These are phyloP conservation scores for Chaetomiaceae sp. DNA, from an alignment of 2,329 filamentous ascomycete species.

Conservation along the genomic window DNA sequence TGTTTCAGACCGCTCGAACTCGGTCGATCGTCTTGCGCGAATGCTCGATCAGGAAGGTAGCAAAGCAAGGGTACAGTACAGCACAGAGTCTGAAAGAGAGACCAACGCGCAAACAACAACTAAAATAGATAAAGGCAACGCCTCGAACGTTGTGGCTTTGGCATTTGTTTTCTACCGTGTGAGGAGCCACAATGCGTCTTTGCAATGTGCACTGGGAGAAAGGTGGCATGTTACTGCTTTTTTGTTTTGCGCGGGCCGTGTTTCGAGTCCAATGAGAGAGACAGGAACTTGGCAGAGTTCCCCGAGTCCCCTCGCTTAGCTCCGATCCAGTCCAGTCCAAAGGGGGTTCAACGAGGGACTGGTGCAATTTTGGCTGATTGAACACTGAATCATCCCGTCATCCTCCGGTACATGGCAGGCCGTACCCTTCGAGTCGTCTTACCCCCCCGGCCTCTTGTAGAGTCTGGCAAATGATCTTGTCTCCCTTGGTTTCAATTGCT, in stretches of 20 bases:
- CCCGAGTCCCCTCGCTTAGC: constrained; percentile 17
- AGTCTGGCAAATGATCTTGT: constrained; percentile 18
- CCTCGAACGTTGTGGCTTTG: neutral
- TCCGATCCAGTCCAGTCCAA: constrained; percentile 7
- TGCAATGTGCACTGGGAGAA: neutral
- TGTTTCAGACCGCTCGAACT: constrained; percentile 25
- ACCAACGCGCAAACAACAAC: neutral
- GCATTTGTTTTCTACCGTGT: neutral
- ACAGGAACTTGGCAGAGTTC: constrained; percentile 12
- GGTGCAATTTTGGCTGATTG: constrained; percentile 28
- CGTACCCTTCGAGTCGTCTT: constrained; percentile 4
- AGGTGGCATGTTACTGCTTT: neutral
- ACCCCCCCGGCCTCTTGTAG: constrained; percentile 1
- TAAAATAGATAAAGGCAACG: neutral
- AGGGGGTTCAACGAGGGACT: constrained; percentile 10
- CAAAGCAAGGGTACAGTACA: neutral
- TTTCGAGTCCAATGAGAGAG: constrained; percentile 9
- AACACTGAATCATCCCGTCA: constrained; percentile 26
- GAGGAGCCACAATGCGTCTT: neutral
- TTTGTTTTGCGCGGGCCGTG: neutral
- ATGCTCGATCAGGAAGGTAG: constrained; percentile 6
- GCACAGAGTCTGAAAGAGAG: neutral
- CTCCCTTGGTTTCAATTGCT: constrained; percentile 22
- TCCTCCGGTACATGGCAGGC: constrained; percentile 14
- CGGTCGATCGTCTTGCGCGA: neutral